Percentiles rank a stretch among this genome's conserved stretches.
phyloP scores from a whole-genome alignment of 805 yeast genomes.

The Teunomyces atbi region DNA sequence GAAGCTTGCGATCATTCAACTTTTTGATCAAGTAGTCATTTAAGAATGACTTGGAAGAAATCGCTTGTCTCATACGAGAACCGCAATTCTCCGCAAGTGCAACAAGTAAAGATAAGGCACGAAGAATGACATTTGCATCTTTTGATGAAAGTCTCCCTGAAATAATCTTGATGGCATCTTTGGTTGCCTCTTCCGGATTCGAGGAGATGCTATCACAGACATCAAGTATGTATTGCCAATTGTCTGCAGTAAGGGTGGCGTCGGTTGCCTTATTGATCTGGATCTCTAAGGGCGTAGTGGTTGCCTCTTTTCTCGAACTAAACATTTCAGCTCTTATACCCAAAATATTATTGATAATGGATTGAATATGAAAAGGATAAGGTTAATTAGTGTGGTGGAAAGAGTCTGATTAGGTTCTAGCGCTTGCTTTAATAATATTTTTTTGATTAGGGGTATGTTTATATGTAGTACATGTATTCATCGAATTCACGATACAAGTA shows the following conservation, averaged over 20 bases:
- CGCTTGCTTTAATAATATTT: not conserved
- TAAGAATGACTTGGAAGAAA: slow-evolving; percentile 37
- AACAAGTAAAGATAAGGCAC: slow-evolving; percentile 35
- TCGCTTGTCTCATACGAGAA: slow-evolving; percentile 43
- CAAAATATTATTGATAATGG: not conserved
- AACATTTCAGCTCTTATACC: not conserved
- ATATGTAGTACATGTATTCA: not conserved
- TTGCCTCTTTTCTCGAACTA: not conserved
- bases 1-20: slow-evolving; percentile 57
- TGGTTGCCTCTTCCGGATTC: slow-evolving; percentile 38
- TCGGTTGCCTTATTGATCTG: slow-evolving; percentile 37
- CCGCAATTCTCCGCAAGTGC: slow-evolving; percentile 47
- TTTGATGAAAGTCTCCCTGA: slow-evolving; percentile 23
- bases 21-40: slow-evolving; percentile 34
- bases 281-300: slow-evolving; percentile 1
- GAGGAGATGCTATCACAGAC: slow-evolving; percentile 38
- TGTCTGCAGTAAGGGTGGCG: slow-evolving; percentile 39
- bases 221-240: slow-evolving; percentile 45
- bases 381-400: not conserved
- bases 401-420: too few species aligned
- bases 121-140: slow-evolving; percentile 42
- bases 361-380: not conserved
- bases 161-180: slow-evolving; percentile 27
- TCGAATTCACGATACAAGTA: not conserved
- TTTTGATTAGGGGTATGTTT: not conserved